Evolutionary conservation across 768 basidiomycete species (phyloP), one percentile per base, ranked within the genome.

Genomic region (Baorangia bicolor): DNA sequence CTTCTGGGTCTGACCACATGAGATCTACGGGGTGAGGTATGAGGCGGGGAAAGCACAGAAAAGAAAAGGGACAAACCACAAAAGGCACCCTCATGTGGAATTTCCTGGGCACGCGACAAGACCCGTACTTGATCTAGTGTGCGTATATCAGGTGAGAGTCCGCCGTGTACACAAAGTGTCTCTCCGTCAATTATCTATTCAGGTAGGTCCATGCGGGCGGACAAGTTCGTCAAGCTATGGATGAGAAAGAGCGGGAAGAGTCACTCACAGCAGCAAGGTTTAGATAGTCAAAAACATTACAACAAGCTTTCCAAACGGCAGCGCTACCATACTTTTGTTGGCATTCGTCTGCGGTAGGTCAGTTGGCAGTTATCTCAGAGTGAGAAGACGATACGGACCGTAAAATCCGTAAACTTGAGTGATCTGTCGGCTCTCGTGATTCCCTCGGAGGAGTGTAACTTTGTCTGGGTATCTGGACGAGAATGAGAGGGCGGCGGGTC

Each of bases 341-440:
- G 65, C 96, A 98, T 74, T 98, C 96, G 68, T 97, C 95, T 92
- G 59, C 33, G 25, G 18, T 20, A 48, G 39, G 20, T 57, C 12
- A 41, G 44, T 40, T 30, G 23, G 37, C 2, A 11, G 9, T 20
- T 20, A 25, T 21, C 20, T 25, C 35, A 1, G 16, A 35, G n/a
- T 18, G 30, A 11, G 5, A n/a, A 7, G 46, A 35, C 13, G 28
- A 39, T 10, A 34, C 56, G 16, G 10, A 94, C 94, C 94, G 68
- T 97, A 98, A 71, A 97, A 98, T n/a, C 95, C 96, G 56, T 98
- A 98, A 2, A 94, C 96, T 65, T 98, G 96, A 5, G 96, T 98
- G 63, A 98, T 98, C 72, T 98, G 96, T 59, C 96, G 77, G 64
- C 92, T 94, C 72, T 98, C 96, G 69, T 98, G 96, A 73, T 98